These are phyloP conservation scores for Fistulinella prunicolor DNA, from an alignment of 768 basidiomycete species.

Conservation along the genomic window DNA sequence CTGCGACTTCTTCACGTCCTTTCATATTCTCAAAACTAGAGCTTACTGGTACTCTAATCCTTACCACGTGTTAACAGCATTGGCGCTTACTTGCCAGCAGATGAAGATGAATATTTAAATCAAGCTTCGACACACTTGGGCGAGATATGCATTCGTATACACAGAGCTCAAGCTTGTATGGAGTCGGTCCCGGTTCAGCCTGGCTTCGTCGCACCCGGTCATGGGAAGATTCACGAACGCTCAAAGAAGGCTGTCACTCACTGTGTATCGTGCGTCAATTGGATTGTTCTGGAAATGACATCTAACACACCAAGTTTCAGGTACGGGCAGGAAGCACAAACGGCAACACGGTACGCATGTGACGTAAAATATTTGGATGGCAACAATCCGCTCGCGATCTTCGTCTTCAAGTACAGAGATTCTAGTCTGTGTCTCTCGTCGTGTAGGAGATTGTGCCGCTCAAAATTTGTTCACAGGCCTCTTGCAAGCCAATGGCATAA, in stretches of 20 bases:
- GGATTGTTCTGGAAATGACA: not conserved
- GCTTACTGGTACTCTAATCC: slow-evolving; percentile 24
- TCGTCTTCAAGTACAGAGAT: slow-evolving; percentile 32
- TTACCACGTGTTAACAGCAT: too few species aligned
- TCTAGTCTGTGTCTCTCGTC: slow-evolving; percentile 12
- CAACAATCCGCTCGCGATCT: slow-evolving; percentile 19
- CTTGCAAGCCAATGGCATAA: slow-evolving; percentile 28
- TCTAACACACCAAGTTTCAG: slow-evolving; percentile 14
- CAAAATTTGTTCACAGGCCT: slow-evolving; percentile 17
- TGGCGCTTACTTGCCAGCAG: slow-evolving; percentile 16
- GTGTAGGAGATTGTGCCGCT: not conserved
- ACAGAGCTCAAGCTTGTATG: not conserved
- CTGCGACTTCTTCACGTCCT: slow-evolving; percentile 16
- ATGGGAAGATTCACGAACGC: slow-evolving; percentile 29
- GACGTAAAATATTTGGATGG: slow-evolving; percentile 10
- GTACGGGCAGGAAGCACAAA: slow-evolving; percentile 21
- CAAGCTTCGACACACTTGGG: slow-evolving; percentile 18
- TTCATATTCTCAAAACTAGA: slow-evolving; percentile 29
- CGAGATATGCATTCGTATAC: slow-evolving; percentile 17
- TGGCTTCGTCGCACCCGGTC: not conserved
- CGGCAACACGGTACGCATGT: not conserved
- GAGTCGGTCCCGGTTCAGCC: rapidly evolving
- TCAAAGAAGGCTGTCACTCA: slow-evolving; percentile 32
- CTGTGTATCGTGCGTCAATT: slow-evolving; percentile 24
- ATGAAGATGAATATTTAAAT: slow-evolving; percentile 25